Conservation (phyloP, 495 filamentous ascomycete genomes). For the Neurospora sp. region DNA sequence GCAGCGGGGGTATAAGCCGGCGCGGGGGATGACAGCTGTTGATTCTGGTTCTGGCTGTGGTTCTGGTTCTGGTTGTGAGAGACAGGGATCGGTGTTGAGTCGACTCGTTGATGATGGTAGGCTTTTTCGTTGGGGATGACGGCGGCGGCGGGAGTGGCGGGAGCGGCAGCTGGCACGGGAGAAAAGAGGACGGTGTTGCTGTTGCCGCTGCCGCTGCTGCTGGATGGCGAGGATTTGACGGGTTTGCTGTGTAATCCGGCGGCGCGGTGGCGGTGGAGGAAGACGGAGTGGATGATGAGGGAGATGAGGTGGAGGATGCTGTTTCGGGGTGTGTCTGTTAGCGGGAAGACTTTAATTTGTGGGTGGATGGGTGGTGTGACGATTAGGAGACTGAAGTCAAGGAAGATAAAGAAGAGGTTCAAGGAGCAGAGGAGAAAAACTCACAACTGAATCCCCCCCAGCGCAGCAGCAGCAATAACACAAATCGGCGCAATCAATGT, state of each 20-base stretch:
- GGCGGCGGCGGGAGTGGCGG: neutral
- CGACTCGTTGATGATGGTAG: neutral
- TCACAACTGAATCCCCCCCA: slow-evolving; percentile 37
- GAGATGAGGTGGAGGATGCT: slow-evolving; percentile 31
- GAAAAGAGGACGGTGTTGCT: neutral
- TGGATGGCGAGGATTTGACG: neutral
- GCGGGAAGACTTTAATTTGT: neutral
- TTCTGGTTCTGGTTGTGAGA: neutral
- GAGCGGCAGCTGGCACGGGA: too few species aligned
- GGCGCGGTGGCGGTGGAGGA: slow-evolving; percentile 34
- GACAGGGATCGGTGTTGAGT: neutral
- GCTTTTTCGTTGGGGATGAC: neutral
- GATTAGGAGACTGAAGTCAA: too few species aligned
- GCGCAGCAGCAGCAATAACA: slow-evolving; percentile 4
- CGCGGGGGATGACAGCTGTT: neutral
- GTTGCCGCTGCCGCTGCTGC: neutral
- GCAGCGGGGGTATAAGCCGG: neutral
- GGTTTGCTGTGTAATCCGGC: slow-evolving; percentile 31
- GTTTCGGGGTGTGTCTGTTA: slow-evolving; percentile 1
- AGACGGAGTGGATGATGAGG: slow-evolving; percentile 28
- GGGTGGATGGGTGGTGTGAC: too few species aligned
- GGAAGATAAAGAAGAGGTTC: too few species aligned
- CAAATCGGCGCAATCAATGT: slow-evolving; percentile 1
- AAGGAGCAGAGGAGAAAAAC: slow-evolving; percentile 1
- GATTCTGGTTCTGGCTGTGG: neutral